Percentiles rank a stretch among this genome's conserved stretches.
phyloP scores from a whole-genome alignment of 2,329 filamentous ascomycete species.

The Pezicula neosporulosa region DNA sequence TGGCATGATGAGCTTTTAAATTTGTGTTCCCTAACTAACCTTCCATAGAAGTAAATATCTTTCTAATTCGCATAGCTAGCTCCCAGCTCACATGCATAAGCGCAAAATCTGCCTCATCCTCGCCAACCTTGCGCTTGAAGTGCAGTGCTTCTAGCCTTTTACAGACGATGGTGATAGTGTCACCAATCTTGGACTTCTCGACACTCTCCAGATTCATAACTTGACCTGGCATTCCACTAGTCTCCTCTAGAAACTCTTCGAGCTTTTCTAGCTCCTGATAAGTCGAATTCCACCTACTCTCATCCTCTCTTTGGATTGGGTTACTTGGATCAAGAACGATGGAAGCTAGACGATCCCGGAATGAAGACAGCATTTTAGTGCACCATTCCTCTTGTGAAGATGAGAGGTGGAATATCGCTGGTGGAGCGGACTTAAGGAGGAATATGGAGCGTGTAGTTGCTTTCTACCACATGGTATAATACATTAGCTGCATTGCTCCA shows the following conservation, averaged over 20 bases:
- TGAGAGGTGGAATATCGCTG: constrained; percentile 1
- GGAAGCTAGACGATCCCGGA: not conserved
- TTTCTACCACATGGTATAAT: not conserved
- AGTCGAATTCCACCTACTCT: constrained; percentile 1
- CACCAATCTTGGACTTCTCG: not conserved
- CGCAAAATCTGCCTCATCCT: constrained; percentile 2
- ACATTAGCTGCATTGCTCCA: too few species aligned
- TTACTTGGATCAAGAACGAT: not conserved
- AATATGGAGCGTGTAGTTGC: constrained; percentile 8
- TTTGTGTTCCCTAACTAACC: not conserved
- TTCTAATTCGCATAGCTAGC: constrained; percentile 2
- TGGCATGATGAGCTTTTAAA: too few species aligned
- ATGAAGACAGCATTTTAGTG: not conserved
- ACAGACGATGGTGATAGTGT: not conserved
- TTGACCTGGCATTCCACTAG: not conserved
- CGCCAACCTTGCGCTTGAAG: not conserved
- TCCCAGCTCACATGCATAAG: constrained; percentile 9
- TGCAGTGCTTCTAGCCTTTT: constrained; percentile 1
- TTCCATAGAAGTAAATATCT: not conserved
- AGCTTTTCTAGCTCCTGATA: constrained; percentile 1
- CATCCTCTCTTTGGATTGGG: not conserved
- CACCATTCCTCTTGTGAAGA: constrained; percentile 2
- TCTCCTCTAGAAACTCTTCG: constrained; percentile 5
- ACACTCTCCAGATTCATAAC: not conserved
- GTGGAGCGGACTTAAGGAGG: constrained; percentile 6